These are phyloP conservation scores for Calonectria leucothoes DNA, from an alignment of 2,329 filamentous ascomycete species.

Conservation along the genomic window DNA sequence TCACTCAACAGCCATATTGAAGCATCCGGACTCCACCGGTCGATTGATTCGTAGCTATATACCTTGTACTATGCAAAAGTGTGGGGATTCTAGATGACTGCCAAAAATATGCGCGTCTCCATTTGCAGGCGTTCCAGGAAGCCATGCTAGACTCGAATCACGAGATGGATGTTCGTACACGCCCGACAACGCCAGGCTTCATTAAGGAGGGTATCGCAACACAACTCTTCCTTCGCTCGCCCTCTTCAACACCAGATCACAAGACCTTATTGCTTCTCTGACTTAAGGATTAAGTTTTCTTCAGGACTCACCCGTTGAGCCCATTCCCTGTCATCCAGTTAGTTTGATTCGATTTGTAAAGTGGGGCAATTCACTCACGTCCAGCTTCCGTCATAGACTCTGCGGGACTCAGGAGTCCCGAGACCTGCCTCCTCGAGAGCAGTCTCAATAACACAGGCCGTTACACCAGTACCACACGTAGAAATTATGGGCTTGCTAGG, in stretches of 20 bases:
- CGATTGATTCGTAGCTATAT: constrained; percentile 36
- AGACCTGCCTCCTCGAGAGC: constrained; percentile 84
- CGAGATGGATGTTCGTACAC: constrained; percentile 43
- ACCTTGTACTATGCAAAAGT: constrained; percentile 36
- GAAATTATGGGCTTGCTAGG: constrained; percentile 84
- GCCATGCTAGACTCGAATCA: constrained; percentile 36
- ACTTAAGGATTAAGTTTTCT: constrained; percentile 72
- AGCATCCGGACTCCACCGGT: constrained; percentile 30
- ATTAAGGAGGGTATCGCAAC: constrained; percentile 47
- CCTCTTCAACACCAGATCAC: constrained; percentile 28
- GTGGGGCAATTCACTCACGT: constrained; percentile 73
- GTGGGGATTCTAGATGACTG: constrained; percentile 34
- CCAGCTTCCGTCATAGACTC: constrained; percentile 97
- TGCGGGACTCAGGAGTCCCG: constrained; percentile 73
- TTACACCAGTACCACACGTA: constrained; percentile 94
- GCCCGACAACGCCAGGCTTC: constrained; percentile 40
- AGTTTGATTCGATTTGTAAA: constrained; percentile 33
- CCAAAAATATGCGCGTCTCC: constrained; percentile 30
- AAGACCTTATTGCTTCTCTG: constrained; percentile 43
- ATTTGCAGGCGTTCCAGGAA: constrained; percentile 26
- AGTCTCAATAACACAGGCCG: constrained; percentile 89
- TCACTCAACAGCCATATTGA: not conserved
- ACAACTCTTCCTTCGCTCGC: constrained; percentile 32
- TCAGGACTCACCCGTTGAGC: constrained; percentile 72
- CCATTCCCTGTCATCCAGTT: constrained; percentile 66